Conservation (phyloP, 2,329 filamentous ascomycete genomes). For the Aspergillus tubingensis region DNA sequence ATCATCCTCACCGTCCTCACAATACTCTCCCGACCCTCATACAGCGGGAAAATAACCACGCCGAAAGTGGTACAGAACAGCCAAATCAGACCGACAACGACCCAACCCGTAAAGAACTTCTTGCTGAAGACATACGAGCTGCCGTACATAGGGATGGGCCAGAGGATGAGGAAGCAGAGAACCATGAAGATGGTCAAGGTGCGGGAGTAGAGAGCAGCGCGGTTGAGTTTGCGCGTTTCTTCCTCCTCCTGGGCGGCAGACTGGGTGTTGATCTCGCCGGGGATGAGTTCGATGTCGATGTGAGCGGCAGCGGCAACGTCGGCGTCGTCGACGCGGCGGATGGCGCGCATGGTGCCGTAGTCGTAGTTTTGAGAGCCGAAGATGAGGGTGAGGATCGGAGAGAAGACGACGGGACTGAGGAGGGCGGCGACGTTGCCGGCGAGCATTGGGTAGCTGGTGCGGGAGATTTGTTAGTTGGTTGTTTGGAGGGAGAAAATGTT, state of each 20-base stretch:
- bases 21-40: slow-evolving; percentile 72
- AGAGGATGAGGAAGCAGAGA: slow-evolving; percentile 72
- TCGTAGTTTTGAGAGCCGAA: slow-evolving; percentile 78
- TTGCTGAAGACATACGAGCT: slow-evolving; percentile 78
- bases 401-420: slow-evolving; percentile 72
- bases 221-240: slow-evolving; percentile 55
- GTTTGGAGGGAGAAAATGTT: not conserved
- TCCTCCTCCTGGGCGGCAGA: slow-evolving; percentile 42
- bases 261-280: slow-evolving; percentile 49
- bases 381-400: slow-evolving; percentile 72
- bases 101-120: slow-evolving; percentile 81
- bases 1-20: slow-evolving; percentile 63
- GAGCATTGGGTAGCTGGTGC: slow-evolving; percentile 69
- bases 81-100: slow-evolving; percentile 76
- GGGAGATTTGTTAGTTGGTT: not conserved
- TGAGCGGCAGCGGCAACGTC: slow-evolving; percentile 66
- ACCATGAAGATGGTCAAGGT: slow-evolving; percentile 65
- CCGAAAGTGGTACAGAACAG: slow-evolving; percentile 71
- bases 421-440: slow-evolving; percentile 83
- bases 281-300: slow-evolving; percentile 65
- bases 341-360: slow-evolving; percentile 79
- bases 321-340: slow-evolving; percentile 76
- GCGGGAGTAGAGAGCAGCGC: slow-evolving; percentile 57
- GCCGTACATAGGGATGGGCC: slow-evolving; percentile 93
- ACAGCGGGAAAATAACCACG: slow-evolving; percentile 80